A percentile compares a stretch with the other conserved stretches of the same genome.
Evolutionary conservation across 2,329 filamentous ascomycete species (phyloP).

Genomic region (Teratosphaeria nubilosa): DNA sequence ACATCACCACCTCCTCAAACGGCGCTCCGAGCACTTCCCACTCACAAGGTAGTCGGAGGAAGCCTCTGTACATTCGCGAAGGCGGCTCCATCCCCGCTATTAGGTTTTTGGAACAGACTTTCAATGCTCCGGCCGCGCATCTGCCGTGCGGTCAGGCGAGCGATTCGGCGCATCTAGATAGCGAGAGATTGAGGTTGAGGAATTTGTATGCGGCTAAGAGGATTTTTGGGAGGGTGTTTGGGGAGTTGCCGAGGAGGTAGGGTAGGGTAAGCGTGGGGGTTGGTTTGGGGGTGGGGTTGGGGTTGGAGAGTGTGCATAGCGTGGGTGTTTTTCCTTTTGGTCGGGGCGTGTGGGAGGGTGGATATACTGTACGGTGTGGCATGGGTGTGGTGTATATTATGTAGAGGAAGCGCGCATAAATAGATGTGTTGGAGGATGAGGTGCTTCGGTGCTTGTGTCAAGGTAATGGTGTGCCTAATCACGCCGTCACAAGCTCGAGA

Average conservation of each 20-base stretch:
- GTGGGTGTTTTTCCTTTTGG: not conserved
- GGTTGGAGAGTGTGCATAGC: not conserved
- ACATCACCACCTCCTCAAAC: slow-evolving; percentile 16
- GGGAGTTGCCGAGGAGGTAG: slow-evolving; percentile 15
- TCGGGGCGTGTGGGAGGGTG: not conserved
- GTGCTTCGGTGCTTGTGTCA: too few relatives aligned
- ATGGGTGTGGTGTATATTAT: not conserved
- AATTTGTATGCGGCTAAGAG: slow-evolving; percentile 87
- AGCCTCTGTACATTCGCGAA: slow-evolving; percentile 87
- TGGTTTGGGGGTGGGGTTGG: not conserved
- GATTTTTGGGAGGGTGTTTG: slow-evolving; percentile 80
- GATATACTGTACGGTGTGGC: not conserved
- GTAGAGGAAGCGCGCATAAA: not conserved
- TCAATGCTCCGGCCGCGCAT: slow-evolving; percentile 80
- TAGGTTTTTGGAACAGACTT: slow-evolving; percentile 88
- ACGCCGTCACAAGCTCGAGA: too few relatives aligned
- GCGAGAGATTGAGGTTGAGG: slow-evolving; percentile 77
- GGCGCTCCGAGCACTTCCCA: slow-evolving; percentile 13
- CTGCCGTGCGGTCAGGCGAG: slow-evolving; percentile 90
- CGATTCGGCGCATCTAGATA: slow-evolving; percentile 87
- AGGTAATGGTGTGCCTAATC: too few relatives aligned
- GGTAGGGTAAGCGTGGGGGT: too few relatives aligned
- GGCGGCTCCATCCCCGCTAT: slow-evolving; percentile 93
- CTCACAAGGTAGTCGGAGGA: slow-evolving; percentile 27
- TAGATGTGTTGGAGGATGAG: too few relatives aligned